Percentiles rank a stretch among this genome's conserved stretches.
phyloP scores from a whole-genome alignment of 495 filamentous ascomycete genomes.

The Aspergillus conjunctus region DNA sequence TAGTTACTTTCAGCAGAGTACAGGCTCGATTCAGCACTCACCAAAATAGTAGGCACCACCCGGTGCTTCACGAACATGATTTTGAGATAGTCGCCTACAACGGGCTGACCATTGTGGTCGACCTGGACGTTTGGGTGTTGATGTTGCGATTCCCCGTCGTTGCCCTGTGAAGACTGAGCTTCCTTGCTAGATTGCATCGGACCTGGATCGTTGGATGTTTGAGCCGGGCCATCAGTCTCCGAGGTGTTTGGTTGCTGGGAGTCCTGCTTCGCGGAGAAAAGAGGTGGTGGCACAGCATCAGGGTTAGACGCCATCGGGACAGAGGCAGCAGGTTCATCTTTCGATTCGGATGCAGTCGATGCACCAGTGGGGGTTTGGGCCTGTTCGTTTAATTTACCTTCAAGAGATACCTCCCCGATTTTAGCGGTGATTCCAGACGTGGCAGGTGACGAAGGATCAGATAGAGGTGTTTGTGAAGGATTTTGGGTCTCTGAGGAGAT shows the following conservation, averaged over 20 bases:
- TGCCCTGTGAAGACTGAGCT: slow-evolving; percentile 30
- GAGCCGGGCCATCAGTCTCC: slow-evolving; percentile 25
- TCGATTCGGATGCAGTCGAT: slow-evolving; percentile 14
- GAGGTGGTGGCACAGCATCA: slow-evolving; percentile 68
- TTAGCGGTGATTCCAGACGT: slow-evolving; percentile 52
- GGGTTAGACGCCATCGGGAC: slow-evolving; percentile 53
- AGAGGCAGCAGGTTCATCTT: slow-evolving; percentile 23
- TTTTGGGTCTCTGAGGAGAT: background rate
- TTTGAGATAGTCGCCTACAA: slow-evolving; percentile 97
- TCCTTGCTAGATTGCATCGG: slow-evolving; percentile 29
- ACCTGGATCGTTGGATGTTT: slow-evolving; percentile 26
- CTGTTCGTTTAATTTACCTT: slow-evolving; percentile 31
- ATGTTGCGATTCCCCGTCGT: slow-evolving; percentile 38
- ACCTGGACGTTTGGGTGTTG: slow-evolving; percentile 49
- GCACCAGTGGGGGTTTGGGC: slow-evolving; percentile 11
- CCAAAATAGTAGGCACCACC: slow-evolving; percentile 94
- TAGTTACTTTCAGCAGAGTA: background rate
- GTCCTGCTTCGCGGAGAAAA: slow-evolving; percentile 52
- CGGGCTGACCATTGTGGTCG: slow-evolving; percentile 72
- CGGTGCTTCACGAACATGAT: slow-evolving; percentile 93
- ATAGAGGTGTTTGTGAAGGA: slow-evolving; percentile 17
- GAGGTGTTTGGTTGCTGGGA: slow-evolving; percentile 28
- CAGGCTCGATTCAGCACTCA: slow-evolving; percentile 50
- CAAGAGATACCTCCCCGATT: slow-evolving; percentile 55
- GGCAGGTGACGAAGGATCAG: slow-evolving; percentile 50